These are phyloP conservation scores for Cryomyces minteri DNA, from an alignment of 495 filamentous ascomycete genomes.

Conservation along the genomic window DNA sequence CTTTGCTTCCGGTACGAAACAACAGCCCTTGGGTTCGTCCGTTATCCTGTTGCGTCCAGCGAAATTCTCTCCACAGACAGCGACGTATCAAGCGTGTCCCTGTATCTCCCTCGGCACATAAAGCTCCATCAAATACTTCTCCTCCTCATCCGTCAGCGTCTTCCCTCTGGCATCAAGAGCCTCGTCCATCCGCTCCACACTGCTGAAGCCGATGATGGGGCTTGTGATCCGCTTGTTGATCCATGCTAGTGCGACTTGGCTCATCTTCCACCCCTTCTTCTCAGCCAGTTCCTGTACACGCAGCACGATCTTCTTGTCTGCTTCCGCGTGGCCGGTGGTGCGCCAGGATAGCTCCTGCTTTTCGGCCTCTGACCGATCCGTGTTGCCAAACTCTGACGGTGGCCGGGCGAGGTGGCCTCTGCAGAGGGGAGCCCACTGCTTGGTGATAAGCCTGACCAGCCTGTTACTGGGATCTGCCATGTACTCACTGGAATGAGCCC, in stretches of 20 bases:
- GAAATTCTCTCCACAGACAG: neutral
- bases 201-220: conserved; percentile 22
- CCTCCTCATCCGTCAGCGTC: conserved; percentile 14
- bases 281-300: conserved; percentile 21
- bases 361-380: conserved; percentile 12
- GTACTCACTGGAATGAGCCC: conserved; percentile 13
- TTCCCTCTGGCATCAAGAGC: conserved; percentile 9
- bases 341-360: conserved; percentile 1
- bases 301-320: conserved; percentile 17
- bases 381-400: conserved; percentile 9
- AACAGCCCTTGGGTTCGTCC: no score
- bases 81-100: conserved; percentile 5
- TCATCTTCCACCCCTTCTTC: conserved; percentile 23
- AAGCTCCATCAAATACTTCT: conserved; percentile 17
- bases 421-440: conserved; percentile 17
- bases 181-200: conserved; percentile 14
- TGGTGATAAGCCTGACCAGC: no score
- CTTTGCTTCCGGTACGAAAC: no score
- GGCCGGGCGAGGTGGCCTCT: conserved; percentile 20
- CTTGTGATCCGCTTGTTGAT: conserved; percentile 17
- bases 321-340: conserved; percentile 6
- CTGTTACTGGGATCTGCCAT: no score
- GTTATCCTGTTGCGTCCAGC: neutral
- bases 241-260: conserved; percentile 17
- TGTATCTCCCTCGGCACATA: conserved; percentile 9